These are phyloP conservation scores for Silene latifolia DNA, from an alignment of 148 eudicot genomes.

Conservation along the genomic window DNA sequence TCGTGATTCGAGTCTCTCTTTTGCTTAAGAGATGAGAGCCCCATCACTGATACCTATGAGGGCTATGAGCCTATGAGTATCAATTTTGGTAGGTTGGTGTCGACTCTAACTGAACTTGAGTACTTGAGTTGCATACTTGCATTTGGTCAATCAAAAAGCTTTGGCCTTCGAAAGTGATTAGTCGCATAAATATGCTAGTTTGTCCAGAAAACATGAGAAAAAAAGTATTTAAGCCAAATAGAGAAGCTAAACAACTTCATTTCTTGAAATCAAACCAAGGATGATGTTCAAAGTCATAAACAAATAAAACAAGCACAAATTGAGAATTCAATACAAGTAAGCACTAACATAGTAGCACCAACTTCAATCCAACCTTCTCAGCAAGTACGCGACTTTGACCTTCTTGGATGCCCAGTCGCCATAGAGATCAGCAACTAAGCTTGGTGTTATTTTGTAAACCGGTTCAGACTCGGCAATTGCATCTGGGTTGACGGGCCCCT, in stretches of 20 bases:
- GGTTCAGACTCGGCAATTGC: constrained; percentile 35
- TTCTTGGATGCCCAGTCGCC: constrained; percentile 94
- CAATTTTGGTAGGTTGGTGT: no score
- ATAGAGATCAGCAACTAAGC: constrained; percentile 72
- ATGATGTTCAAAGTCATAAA: not conserved
- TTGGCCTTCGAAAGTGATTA: no score
- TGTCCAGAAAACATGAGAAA: no score
- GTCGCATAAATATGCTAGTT: no score
- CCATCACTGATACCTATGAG: no score
- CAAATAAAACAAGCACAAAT: constrained; percentile 8
- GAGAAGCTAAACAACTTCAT: not conserved
- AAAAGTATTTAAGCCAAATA: not conserved
- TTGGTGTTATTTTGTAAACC: constrained; percentile 71
- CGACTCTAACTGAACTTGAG: no score
- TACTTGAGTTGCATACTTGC: no score
- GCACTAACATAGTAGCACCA: constrained; percentile 15
- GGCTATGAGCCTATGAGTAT: no score
- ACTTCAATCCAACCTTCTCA: constrained; percentile 79
- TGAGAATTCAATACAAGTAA: not conserved
- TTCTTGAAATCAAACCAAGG: not conserved
- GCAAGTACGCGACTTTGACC: constrained; percentile 77
- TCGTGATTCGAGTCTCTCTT: no score
- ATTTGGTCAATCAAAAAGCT: no score
- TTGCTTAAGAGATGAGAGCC: no score
- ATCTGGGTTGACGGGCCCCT: constrained; percentile 37